These are phyloP conservation scores for Trichoderma atrobrunneum DNA, from an alignment of 2,329 filamentous ascomycete genomes.

Conservation along the genomic window DNA sequence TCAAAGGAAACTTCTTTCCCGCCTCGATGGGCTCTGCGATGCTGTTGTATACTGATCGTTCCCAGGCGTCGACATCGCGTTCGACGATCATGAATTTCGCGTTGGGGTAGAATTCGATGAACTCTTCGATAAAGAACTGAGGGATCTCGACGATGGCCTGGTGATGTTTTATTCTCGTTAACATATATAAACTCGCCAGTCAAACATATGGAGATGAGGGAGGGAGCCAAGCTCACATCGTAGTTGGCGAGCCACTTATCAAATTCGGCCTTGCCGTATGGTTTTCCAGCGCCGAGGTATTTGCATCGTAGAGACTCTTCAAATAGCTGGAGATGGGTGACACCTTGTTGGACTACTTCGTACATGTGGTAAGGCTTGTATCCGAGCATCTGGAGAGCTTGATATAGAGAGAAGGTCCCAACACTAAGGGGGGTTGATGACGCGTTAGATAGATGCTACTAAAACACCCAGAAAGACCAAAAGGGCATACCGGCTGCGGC, in stretches of 20 bases:
- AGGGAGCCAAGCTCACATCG: conserved; percentile 29
- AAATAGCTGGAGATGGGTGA: conserved; percentile 28
- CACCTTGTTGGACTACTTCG: conserved; percentile 29
- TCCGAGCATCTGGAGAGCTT: conserved; percentile 34
- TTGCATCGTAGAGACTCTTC: conserved; percentile 33
- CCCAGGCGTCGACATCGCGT: conserved; percentile 36
- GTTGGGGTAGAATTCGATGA: conserved; percentile 27
- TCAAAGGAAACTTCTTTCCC: conserved; percentile 27
- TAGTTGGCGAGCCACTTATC: conserved; percentile 41
- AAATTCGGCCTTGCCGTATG: conserved; percentile 36
- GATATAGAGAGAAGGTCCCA: conserved; percentile 36
- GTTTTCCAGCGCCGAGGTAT: conserved; percentile 28
- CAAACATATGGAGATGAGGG: background rate
- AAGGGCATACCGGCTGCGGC: conserved; percentile 34
- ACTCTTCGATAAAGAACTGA: conserved; percentile 30
- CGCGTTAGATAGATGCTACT: background rate
- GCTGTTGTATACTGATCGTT: conserved; percentile 28
- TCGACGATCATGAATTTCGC: conserved; percentile 38
- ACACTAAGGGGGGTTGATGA: conserved; percentile 25
- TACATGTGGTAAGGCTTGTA: conserved; percentile 38
- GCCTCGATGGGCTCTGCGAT: conserved; percentile 13
- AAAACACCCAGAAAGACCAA: background rate
- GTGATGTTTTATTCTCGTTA: background rate
- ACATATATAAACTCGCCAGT: background rate
- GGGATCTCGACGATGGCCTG: conserved; percentile 23